Conservation (phyloP, 129 eudicot species). For the Tanacetum coccineum region DNA sequence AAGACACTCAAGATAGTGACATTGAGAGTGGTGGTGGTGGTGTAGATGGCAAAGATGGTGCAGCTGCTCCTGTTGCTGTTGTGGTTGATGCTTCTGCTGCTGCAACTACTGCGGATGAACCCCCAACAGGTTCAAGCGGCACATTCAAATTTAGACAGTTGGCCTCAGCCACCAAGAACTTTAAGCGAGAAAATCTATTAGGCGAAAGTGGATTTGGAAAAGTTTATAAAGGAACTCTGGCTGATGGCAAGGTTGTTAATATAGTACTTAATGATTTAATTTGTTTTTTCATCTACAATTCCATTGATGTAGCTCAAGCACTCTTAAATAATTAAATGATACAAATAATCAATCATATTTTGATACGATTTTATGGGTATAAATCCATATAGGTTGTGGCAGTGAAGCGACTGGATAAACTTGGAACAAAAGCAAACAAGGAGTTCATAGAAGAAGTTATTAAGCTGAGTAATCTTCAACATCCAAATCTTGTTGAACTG, state of each 20-base stretch:
- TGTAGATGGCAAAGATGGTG: not conserved
- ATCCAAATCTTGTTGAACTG: constrained; percentile 57
- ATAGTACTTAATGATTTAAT: not conserved
- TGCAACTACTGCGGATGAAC: not conserved
- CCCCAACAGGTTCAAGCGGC: constrained; percentile 16
- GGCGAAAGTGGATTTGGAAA: constrained; percentile 76
- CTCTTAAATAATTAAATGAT: not conserved
- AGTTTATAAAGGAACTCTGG: constrained; percentile 55
- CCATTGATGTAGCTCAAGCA: no score
- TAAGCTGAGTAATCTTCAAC: constrained; percentile 48
- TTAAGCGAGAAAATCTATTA: constrained; percentile 55
- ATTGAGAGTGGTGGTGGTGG: not conserved
- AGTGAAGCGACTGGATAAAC: constrained; percentile 59
- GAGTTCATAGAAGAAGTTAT: constrained; percentile 53
- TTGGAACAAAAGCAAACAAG: constrained; percentile 45
- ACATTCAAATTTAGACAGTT: constrained; percentile 54
- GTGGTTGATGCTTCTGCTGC: not conserved
- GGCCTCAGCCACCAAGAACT: constrained; percentile 65
- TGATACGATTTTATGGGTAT: constrained; percentile 11
- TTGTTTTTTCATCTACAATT: not conserved
- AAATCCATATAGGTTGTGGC: constrained; percentile 54
- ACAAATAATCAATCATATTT: constrained; percentile 12
- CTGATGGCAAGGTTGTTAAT: constrained; percentile 49
- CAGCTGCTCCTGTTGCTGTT: not conserved
- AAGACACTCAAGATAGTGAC: not conserved